Base-by-base conservation (phyloP, 345 rosid species). In the Populus ilicifolia region DNA sequence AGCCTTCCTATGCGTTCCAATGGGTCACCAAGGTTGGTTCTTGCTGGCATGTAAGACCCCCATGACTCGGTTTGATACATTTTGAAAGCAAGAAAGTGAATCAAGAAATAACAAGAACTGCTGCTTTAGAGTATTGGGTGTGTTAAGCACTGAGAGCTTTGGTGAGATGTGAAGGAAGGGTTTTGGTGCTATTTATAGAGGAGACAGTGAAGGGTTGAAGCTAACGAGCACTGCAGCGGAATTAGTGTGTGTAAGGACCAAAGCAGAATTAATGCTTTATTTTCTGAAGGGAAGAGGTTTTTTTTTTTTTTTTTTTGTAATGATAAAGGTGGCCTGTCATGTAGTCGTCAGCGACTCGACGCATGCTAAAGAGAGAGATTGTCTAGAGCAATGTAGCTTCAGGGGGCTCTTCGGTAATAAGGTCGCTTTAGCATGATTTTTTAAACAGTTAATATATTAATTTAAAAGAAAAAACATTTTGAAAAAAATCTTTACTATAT, bases 21-120 rank as follows among this genome's bases (percentile, higher is more conserved):
- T 1, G 87, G 80, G 76, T 89, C 90, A 50, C 88, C 79, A 11
- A 52, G 80, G 11, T 16, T 71, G 56, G 33, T 21, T 5, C 84
- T 78, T 44, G 80, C 43, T 48, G 87, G 77, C 75, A 78, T 61
- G 82, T 88, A 85, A 0, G 93, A 71, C 14, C 90, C 81, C 98
- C 91, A 89, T 23, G 89, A 78, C 80, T 88, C 84, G 5, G 89
- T 81, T 69, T 88, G 85, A 80, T 89, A 86, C 96, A 91, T 91
- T 81, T 77, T 81, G 50, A 46, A 46, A 46, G 50, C 50, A 13
- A 46, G 50, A 46, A 14, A 46, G 16, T 46, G 65, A 2, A 61
- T 20, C 65, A 1, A n/a, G 65, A 61, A 61, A 61, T 14, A 21
- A 61, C 0, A 29, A 23, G 25, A 56, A 5, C 25, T 5, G 64